Percentiles rank a stretch among this genome's conserved stretches.
Conservation (phyloP, 345 rosid genomes). For the Luvunga scandens region DNA sequence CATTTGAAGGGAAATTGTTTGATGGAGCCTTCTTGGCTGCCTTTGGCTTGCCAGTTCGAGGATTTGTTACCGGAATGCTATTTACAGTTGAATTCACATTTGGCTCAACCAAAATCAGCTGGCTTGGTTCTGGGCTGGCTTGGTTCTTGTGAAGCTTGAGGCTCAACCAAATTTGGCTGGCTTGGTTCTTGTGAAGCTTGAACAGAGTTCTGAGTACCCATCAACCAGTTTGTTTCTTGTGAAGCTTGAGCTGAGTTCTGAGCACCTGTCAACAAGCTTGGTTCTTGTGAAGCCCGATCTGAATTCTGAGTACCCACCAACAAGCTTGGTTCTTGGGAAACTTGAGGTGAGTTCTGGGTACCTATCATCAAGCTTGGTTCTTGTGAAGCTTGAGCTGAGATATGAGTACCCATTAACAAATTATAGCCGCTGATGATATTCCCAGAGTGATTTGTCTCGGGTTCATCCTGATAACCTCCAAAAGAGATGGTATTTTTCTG, state of each 20-base stretch:
- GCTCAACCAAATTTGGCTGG: too few species aligned
- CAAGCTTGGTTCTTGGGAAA: slow-evolving; percentile 15
- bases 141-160: neutral
- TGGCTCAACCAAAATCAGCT: slow-evolving; percentile 23
- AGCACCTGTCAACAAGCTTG: too few species aligned
- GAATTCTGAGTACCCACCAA: slow-evolving; percentile 31
- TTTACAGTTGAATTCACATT: slow-evolving; percentile 25
- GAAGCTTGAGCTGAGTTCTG: too few species aligned
- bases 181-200: slow-evolving; percentile 13
- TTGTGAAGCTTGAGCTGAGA: slow-evolving; percentile 30
- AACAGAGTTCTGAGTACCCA: neutral
- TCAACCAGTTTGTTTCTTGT: neutral
- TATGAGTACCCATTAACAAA: slow-evolving; percentile 33
- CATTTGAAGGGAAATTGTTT: slow-evolving; percentile 65
- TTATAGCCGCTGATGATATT: slow-evolving; percentile 36
- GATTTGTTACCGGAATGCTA: slow-evolving; percentile 21
- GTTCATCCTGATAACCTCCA: slow-evolving; percentile 37
- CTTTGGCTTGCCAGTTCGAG: slow-evolving; percentile 36
- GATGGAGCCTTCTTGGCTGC: slow-evolving; percentile 40
- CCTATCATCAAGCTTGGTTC: neutral
- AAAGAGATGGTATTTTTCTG: slow-evolving; percentile 41
- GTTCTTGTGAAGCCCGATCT: slow-evolving; percentile 21
- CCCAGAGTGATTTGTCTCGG: slow-evolving; percentile 40
- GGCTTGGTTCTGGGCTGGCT: slow-evolving; percentile 18
- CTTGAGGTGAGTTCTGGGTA: neutral